Base-by-base conservation (phyloP, 2,329 filamentous ascomycete genomes). In the Fusarium armeniacum region DNA sequence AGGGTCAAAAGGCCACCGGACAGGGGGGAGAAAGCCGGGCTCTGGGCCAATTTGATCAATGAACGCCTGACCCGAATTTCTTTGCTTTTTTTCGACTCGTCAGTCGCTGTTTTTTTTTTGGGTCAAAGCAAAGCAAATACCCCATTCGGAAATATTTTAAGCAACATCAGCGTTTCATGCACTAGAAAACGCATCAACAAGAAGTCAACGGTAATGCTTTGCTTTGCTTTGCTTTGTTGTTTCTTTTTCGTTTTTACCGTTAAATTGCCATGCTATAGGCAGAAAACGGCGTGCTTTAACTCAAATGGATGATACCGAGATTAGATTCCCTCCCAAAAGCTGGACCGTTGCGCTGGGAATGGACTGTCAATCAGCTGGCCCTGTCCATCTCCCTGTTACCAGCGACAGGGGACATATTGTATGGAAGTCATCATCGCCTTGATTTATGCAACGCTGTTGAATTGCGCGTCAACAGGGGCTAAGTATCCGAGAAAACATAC, bases 321-420 rank as follows among this genome's bases (percentile, higher is more conserved):
- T 74, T 75, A 73, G 63, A 67, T 70, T 61, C 61, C 58, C 61
- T 71, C 45, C 66, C 59, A 50, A 28, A 63, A 53, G 47, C 53
- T 64, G 69, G 72, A 60, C 72, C 63, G 72, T 73, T 60, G 63
- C 61, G 70, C 66, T 72, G 72, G 70, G 70, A 73, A 74, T 74
- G 70, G 72, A 50, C 67, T 63, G 54, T 63, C 58, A 52, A 49
- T 62, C 45, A 53, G 43, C 35, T 59, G 58, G 47, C 55, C 65
- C 59, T 68, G 68, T 56, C 40, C 41, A 56, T 26, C 40, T 47
- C 50, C 58, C 54, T 62, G 64, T 50, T 38, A 41, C n/a, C 28
- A 45, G 20, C 16, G 49, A 58, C 68, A 70, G 64, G 67, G 68
- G 49, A 49, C 35, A 22, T 33, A 22, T 64, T 59, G 54, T 58